Evolutionary conservation across 148 eudicot genomes (phyloP).

Genomic region (Agrostemma githago): DNA sequence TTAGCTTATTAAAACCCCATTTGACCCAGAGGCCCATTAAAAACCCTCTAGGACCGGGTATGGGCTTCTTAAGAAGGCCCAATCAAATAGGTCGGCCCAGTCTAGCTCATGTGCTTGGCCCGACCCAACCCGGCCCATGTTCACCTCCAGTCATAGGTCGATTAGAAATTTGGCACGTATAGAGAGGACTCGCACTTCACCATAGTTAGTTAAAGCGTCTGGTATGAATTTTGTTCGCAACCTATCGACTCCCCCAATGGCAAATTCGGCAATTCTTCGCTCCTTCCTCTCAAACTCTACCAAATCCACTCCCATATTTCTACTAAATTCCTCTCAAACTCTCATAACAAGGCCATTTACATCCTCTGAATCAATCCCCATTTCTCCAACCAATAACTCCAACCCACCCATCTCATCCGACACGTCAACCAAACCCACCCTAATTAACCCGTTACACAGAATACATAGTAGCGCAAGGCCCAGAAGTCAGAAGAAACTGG

Average conservation of each 20-base stretch:
- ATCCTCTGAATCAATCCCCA: not conserved
- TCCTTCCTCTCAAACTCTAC: conserved; percentile 4
- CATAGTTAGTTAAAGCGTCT: no score
- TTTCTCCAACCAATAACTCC: not conserved
- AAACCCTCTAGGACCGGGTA: no score
- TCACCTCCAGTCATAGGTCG: no score
- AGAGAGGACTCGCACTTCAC: no score
- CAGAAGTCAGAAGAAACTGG: not conserved
- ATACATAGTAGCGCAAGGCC: not conserved
- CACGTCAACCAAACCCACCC: conserved; percentile 4
- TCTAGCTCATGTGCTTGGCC: no score
- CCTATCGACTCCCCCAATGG: conserved; percentile 14
- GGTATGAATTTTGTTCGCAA: no score
- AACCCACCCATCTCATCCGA: not conserved
- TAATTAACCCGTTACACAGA: not conserved
- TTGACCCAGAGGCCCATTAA: no score
- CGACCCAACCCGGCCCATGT: no score
- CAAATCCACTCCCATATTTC: not conserved
- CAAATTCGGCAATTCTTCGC: conserved; percentile 21
- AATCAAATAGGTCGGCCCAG: no score
- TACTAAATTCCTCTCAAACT: conserved; percentile 7
- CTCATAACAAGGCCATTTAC: conserved; percentile 7
- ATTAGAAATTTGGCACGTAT: no score
- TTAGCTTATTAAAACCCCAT: no score
- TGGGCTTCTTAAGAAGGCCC: no score